Evolutionary conservation across 2,329 filamentous ascomycete genomes (phyloP), one percentile per base, ranked within the genome.

Genomic region (Madurella mycetomatis): DNA sequence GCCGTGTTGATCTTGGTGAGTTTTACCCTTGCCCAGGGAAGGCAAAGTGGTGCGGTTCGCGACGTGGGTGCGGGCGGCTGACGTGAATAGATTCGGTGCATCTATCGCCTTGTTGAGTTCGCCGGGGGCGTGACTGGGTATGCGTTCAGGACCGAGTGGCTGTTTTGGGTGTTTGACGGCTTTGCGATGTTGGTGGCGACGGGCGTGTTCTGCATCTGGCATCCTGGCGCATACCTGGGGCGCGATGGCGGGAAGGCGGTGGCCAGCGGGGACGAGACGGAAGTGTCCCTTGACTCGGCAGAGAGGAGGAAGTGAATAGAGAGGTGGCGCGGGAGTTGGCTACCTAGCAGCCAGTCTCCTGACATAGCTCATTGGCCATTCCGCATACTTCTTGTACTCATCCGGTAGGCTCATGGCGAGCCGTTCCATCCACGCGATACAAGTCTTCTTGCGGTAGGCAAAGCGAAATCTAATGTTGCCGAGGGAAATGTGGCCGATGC

Each of bases 1-100:
- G 73, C 73, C n/a, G 56, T 62, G 7, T 65, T 76, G 54, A 76
- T 79, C 42, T 66, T 76, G 67, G 76, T 78, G 63, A 56, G 73
- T 67, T 30, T 34, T 46, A n/a, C n/a, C n/a, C n/a, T n/a, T n/a
- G n/a, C n/a, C n/a, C n/a, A n/a, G n/a, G n/a, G n/a, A 8, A 19
- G 4, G 32, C 30, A 17, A 9, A 2, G 4, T 43, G 1, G 41
- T 40, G 40, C 34, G 12, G 11, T 2, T 17, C 5, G n/a, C 2
- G 11, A 16, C 12, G 13, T 25, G 16, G 39, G 1, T 1, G 16
- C 34, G 15, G 11, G 40, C 17, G 49, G 43, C 43, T 48, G 43
- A 54, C n/a, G 5, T 15, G 7, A 17, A 42, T 40, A 60, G 58
- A 49, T 61, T n/a, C 55, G 59, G 2, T 61, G 55, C 47, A 55